Evolutionary conservation across 805 yeast genomes (phyloP).

Genomic region (Hanseniaspora meyeri): DNA sequence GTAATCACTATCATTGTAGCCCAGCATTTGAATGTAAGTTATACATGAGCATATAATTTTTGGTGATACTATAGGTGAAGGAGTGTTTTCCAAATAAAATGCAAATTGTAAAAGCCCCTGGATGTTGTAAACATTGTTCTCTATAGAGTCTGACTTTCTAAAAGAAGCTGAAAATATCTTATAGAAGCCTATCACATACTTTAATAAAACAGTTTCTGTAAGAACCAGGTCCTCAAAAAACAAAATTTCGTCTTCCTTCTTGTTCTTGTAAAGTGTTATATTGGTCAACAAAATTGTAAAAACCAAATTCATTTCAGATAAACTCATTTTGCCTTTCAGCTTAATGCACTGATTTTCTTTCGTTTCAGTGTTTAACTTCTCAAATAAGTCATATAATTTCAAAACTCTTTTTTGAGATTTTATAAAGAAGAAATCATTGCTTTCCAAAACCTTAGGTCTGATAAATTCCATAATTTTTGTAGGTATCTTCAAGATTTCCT

Average conservation of each 20-base stretch:
- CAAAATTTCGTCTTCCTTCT: neutral
- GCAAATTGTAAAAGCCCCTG: neutral
- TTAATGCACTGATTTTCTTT: neutral
- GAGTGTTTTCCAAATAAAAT: conserved; percentile 9
- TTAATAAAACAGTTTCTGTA: conserved; percentile 1
- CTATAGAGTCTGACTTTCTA: neutral
- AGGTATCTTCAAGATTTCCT: conserved; percentile 2
- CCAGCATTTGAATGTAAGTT: neutral
- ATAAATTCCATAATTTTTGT: neutral
- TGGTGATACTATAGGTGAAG: conserved; percentile 1
- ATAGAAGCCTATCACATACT: neutral
- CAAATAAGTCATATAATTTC: neutral
- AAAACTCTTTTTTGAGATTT: neutral
- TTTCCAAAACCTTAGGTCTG: neutral
- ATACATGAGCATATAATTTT: conserved; percentile 7
- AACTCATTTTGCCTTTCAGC: neutral
- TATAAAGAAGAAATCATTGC: neutral
- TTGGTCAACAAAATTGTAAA: neutral
- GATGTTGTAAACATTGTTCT: conserved; percentile 8
- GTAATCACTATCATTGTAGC: conserved; percentile 5
- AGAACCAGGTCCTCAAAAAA: neutral
- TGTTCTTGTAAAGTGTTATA: neutral
- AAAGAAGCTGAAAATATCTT: neutral
- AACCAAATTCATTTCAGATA: neutral
- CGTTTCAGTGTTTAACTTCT: neutral